A percentile compares a stretch with the other conserved stretches of the same genome.
These are phyloP conservation scores for Tricholoma sp. DNA, from an alignment of 768 basidiomycete species.

Conservation along the genomic window DNA sequence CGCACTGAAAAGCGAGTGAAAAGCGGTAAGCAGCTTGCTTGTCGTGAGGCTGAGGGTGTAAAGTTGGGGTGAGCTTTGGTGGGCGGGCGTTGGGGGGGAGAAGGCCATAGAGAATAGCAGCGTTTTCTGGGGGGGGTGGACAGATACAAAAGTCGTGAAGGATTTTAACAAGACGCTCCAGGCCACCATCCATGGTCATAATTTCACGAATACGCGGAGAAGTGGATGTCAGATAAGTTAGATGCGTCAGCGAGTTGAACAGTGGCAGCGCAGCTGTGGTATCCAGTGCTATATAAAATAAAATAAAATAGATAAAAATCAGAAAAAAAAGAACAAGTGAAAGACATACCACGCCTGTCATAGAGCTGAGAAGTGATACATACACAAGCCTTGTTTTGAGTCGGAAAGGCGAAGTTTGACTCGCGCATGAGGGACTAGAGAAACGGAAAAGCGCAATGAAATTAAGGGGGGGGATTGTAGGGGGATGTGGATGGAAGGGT, in stretches of 20 bases:
- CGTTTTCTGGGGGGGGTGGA: slow-evolving; percentile 79
- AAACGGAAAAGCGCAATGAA: not conserved
- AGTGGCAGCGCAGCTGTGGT: slow-evolving; percentile 41
- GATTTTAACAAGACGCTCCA: slow-evolving; percentile 92
- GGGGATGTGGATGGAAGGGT: too few species aligned
- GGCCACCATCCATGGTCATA: slow-evolving; percentile 95
- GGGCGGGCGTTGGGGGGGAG: slow-evolving; percentile 57
- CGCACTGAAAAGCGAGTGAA: slow-evolving; percentile 91
- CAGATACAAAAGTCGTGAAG: slow-evolving; percentile 83
- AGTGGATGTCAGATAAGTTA: slow-evolving; percentile 94
- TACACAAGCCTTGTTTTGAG: slow-evolving; percentile 92
- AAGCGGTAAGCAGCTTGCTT: slow-evolving; percentile 86
- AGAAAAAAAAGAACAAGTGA: not conserved
- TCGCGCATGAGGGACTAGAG: slow-evolving; percentile 64
- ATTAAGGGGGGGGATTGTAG: not conserved
- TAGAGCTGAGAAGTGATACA: slow-evolving; percentile 94
- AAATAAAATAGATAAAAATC: slow-evolving; percentile 2
- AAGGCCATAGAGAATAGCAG: slow-evolving; percentile 72
- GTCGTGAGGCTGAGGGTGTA: slow-evolving; percentile 69
- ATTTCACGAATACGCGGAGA: slow-evolving; percentile 98
- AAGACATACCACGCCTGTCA: slow-evolving; percentile 74
- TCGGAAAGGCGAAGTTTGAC: slow-evolving; percentile 91
- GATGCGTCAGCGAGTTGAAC: slow-evolving; percentile 91
- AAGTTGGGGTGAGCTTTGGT: slow-evolving; percentile 49
- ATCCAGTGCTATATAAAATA: slow-evolving; percentile 37